A percentile compares a stretch with the other conserved stretches of the same genome.
phyloP scores from a whole-genome alignment of 768 basidiomycete genomes.

The Lyophyllum decastes region DNA sequence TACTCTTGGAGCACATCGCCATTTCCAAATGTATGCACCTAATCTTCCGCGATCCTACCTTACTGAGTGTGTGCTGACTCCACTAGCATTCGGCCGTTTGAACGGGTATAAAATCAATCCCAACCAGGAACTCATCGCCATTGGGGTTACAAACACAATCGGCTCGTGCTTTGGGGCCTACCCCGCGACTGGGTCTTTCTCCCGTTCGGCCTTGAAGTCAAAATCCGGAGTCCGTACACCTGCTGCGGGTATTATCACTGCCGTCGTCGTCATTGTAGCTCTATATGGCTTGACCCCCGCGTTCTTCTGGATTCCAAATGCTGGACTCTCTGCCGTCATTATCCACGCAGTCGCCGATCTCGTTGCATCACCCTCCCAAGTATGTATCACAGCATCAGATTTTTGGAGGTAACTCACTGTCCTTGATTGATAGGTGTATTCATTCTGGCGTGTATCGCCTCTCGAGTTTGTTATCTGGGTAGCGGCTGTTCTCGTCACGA shows the following conservation, averaged over 20 bases:
- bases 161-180: constrained; percentile 92
- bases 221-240: constrained; percentile 99
- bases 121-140: constrained; percentile 94
- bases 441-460: constrained; percentile 93
- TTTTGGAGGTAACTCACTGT: neutral
- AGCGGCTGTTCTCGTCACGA: constrained; percentile 84
- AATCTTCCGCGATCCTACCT: neutral
- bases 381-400: constrained; percentile 14
- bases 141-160: constrained; percentile 93
- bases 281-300: constrained; percentile 92
- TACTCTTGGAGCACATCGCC: constrained; percentile 94
- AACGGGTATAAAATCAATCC: constrained; percentile 95
- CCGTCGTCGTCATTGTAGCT: constrained; percentile 88
- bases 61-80: neutral
- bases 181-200: constrained; percentile 98
- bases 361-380: constrained; percentile 77
- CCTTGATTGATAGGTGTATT: constrained; percentile 61
- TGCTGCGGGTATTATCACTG: constrained; percentile 81
- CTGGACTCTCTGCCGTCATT: constrained; percentile 88
- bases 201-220: constrained; percentile 93
- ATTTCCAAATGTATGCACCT: constrained; percentile 81
- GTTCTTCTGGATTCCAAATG: constrained; percentile 87
- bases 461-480: constrained; percentile 89
- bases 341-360: constrained; percentile 91
- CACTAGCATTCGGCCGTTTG: constrained; percentile 86